Evolutionary conservation across 306 rosid genomes (phyloP), one percentile per base, ranked within the genome.

Genomic region (Dryas drummondii): DNA sequence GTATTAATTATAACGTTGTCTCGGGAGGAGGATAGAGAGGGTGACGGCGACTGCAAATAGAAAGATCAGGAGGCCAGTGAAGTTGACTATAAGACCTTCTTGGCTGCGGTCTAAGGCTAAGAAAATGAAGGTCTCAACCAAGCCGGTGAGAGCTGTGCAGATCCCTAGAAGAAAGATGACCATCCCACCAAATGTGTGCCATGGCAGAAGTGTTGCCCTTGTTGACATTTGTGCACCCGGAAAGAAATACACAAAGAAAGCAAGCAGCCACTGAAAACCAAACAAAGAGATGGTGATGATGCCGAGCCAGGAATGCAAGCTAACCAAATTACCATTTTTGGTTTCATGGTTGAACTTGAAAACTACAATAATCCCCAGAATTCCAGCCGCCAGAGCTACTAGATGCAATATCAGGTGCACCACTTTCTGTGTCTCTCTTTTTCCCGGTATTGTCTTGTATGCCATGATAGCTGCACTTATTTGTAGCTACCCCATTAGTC

Each of bases 251-350:
- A 76, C 55, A 3, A 87, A 76, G 80, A 93, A 86, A 6, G 68
- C 94, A 42, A 84, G 46, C 27, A 87, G 15, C 70, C 82, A 87
- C 96, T 91, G 88, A 17, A 72, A 40, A 45, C 80, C 94, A 69
- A 78, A 88, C 1, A 80, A 62, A 54, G 63, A 90, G 4, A 88
- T 73, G 78, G 94, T 78, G 26, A 79, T 73, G 0, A 90, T 84
- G 67, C 98, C 98, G 4, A 93, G 51, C 94, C 96, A 93, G 62
- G 98, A 93, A 59, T 93, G 98, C 11, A 90, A 79, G 16, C 90
- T 81, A 63, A 32, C 65, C 76, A 90, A 76, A 72, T 88, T 1
- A 6, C 71, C 17, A 2, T 9, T 13, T 57, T 40, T 49, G 0
- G 4, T 2, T 4, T 87, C 87, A 6, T 75, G 66, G 45, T 85